Percentiles rank a stretch among this genome's conserved stretches.
Evolutionary conservation across 768 basidiomycete genomes (phyloP).

Genomic region (Mycena latifolia): DNA sequence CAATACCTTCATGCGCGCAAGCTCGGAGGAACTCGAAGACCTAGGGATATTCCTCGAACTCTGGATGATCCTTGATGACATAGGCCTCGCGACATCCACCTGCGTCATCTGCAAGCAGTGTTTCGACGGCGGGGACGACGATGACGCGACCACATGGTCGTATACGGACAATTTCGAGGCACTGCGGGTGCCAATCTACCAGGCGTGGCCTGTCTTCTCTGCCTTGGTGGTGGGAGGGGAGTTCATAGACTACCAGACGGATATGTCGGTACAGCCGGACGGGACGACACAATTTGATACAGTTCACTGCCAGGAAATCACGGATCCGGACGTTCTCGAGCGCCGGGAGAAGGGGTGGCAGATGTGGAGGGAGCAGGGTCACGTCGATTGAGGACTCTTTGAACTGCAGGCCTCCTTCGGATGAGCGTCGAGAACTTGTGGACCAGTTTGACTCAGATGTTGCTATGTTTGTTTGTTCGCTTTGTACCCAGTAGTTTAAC

Average conservation of each 20-base stretch:
- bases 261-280: not conserved
- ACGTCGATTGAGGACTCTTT: no score
- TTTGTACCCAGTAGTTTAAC: no score
- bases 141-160: slow-evolving; percentile 15
- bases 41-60: slow-evolving; percentile 9
- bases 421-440: no score
- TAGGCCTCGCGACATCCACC: slow-evolving; percentile 12
- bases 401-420: no score
- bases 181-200: slow-evolving; percentile 14
- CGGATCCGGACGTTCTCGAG: not conserved
- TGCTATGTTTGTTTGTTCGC: no score
- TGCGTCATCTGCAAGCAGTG: slow-evolving; percentile 16
- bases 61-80: slow-evolving; percentile 18
- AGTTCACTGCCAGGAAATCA: not conserved
- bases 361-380: no score
- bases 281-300: slow-evolving; percentile 6
- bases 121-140: slow-evolving; percentile 17
- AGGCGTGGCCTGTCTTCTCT: slow-evolving; percentile 10
- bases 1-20: slow-evolving; percentile 12
- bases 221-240: slow-evolving; percentile 5
- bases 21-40: not conserved
- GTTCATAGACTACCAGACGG: slow-evolving; percentile 7
- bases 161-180: slow-evolving; percentile 23
- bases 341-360: not conserved
- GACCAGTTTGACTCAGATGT: no score